These are phyloP conservation scores for Crataegus laevigata DNA, from an alignment of 306 rosid genomes.

Conservation along the genomic window DNA sequence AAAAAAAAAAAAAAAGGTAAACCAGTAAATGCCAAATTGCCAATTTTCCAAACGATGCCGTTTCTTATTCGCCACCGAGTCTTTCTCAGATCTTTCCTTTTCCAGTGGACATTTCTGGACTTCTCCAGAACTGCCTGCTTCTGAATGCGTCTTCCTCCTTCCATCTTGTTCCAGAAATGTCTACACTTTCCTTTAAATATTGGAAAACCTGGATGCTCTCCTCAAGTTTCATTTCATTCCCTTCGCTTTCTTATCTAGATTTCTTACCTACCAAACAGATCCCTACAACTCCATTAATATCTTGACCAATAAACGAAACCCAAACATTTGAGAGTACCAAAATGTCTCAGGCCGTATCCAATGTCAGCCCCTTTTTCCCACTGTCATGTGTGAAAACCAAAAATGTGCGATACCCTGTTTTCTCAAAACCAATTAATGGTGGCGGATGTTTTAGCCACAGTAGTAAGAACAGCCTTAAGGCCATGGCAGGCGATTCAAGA, in stretches of 20 bases:
- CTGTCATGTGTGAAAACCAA: constrained; percentile 1
- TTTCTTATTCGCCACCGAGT: neutral
- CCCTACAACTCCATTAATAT: neutral
- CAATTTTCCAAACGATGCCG: neutral
- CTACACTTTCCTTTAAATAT: neutral
- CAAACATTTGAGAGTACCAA: neutral
- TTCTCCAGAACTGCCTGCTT: constrained; percentile 9
- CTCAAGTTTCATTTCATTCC: neutral
- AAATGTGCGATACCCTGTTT: neutral
- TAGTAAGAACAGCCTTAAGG: constrained; percentile 19
- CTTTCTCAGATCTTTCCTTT: neutral
- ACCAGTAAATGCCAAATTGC: no score
- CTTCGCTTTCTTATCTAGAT: neutral
- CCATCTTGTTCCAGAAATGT: constrained; percentile 15
- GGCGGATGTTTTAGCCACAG: neutral
- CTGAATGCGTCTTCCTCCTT: neutral
- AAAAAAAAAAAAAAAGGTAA: no score
- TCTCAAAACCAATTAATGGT: neutral
- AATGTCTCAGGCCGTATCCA: constrained; percentile 36
- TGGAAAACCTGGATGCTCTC: neutral
- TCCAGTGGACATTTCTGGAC: neutral
- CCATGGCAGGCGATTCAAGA: constrained; percentile 43
- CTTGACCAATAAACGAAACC: neutral
- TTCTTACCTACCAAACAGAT: neutral
- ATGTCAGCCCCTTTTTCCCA: constrained; percentile 14